A percentile compares a stretch with the other conserved stretches of the same genome.
These are phyloP conservation scores for Populus tomentosa DNA, from an alignment of 441 rosid species.

Conservation along the genomic window DNA sequence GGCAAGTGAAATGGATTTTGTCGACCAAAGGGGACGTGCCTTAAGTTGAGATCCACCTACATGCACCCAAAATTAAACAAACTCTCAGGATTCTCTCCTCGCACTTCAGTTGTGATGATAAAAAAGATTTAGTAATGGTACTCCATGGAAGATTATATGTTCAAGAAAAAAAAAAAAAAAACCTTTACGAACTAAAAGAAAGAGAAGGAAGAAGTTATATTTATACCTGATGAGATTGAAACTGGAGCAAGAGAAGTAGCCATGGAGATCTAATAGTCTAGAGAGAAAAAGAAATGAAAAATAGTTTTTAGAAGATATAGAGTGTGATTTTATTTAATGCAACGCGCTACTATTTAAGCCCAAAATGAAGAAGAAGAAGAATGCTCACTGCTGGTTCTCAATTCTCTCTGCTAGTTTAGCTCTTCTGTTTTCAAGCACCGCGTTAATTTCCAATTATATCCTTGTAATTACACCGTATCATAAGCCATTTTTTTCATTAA, in stretches of 20 bases:
- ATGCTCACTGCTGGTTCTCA: no score
- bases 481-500: no score
- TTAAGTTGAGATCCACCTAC: constrained; percentile 42
- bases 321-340: no score
- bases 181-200: background rate
- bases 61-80: background rate
- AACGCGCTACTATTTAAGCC: background rate
- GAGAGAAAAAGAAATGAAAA: no score
- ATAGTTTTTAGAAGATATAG: no score
- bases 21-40: constrained; percentile 28
- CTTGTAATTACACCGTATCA: no score
- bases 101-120: no score
- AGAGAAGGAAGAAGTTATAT: background rate
- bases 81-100: background rate
- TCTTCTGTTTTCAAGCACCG: no score
- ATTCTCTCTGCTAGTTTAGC: no score
- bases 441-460: no score
- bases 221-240: background rate
- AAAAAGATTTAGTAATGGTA: no score
- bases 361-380: background rate
- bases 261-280: background rate
- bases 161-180: background rate
- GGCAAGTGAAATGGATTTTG: constrained; percentile 37
- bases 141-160: background rate
- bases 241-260: background rate